phyloP scores from a whole-genome alignment of 805 yeast species.

The Suhomyces faveliae region DNA sequence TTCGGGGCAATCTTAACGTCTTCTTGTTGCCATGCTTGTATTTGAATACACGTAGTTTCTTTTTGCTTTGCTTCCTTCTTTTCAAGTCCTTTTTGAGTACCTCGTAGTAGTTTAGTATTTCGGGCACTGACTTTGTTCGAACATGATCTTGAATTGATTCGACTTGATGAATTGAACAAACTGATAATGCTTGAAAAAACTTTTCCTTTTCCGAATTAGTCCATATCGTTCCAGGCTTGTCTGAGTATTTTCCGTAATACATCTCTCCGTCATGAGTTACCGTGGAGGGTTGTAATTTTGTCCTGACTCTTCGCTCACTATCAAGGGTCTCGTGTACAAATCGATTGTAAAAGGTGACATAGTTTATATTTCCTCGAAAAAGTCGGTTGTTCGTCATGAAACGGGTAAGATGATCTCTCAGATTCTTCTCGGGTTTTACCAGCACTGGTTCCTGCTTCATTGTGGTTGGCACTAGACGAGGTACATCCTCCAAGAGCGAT shows the following conservation, averaged over 20 bases:
- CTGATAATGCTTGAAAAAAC: constrained; percentile 50
- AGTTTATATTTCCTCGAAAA: constrained; percentile 29
- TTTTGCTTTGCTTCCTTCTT: constrained; percentile 1
- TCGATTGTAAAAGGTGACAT: constrained; percentile 27
- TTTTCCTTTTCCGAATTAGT: constrained; percentile 45
- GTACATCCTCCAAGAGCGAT: background rate
- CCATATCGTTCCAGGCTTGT: constrained; percentile 45
- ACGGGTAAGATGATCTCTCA: too few relatives aligned
- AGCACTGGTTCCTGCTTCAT: background rate
- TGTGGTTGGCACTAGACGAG: background rate
- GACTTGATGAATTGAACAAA: constrained; percentile 48
- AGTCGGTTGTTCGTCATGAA: constrained; percentile 8
- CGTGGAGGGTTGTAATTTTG: background rate
- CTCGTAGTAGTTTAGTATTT: constrained; percentile 47
- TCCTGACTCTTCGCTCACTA: background rate
- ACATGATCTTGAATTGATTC: constrained; percentile 40
- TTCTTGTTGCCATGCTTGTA: constrained; percentile 9
- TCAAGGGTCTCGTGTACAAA: constrained; percentile 23
- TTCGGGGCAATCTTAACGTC: constrained; percentile 8
- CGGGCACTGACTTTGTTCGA: constrained; percentile 41
- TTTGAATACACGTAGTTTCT: background rate
- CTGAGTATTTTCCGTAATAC: constrained; percentile 7
- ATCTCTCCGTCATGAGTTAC: constrained; percentile 15
- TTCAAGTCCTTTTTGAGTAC: constrained; percentile 30
- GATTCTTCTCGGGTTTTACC: background rate